Conservation (phyloP, 2,329 filamentous ascomycete species). For the Neonectria punicea region DNA sequence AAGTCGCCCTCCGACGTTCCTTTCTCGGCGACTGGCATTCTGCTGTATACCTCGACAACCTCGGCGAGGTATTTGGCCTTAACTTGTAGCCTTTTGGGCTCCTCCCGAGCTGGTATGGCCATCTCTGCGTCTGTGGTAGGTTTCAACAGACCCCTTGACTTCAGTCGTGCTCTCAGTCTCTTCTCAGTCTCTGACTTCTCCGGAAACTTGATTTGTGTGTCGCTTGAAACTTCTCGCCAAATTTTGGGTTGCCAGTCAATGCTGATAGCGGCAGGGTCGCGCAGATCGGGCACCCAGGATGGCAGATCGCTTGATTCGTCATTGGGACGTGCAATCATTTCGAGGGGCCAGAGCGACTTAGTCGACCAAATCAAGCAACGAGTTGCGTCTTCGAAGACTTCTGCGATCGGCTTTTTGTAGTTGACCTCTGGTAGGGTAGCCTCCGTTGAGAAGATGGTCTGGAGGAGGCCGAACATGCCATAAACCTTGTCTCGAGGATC, state of each 20-base stretch:
- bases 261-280: background rate
- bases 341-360: slow-evolving; percentile 1
- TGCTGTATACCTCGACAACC: background rate
- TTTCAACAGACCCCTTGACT: background rate
- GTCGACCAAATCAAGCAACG: background rate
- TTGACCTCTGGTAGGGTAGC: background rate
- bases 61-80: background rate
- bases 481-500: slow-evolving; percentile 5
- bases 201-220: background rate
- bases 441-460: background rate
- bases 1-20: background rate
- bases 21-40: background rate
- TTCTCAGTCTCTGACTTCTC: background rate
- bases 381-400: slow-evolving; percentile 9
- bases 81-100: background rate
- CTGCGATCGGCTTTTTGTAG: background rate
- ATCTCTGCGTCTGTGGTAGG: background rate
- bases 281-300: background rate
- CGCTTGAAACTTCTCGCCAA: background rate
- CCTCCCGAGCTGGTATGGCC: background rate
- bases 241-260: background rate
- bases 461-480: slow-evolving; percentile 7
- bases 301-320: background rate
- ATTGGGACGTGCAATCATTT: background rate
- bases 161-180: background rate